Evolutionary conservation across 495 filamentous ascomycete genomes (phyloP), one percentile per base, ranked within the genome.

Genomic region (Monascus purpureus): DNA sequence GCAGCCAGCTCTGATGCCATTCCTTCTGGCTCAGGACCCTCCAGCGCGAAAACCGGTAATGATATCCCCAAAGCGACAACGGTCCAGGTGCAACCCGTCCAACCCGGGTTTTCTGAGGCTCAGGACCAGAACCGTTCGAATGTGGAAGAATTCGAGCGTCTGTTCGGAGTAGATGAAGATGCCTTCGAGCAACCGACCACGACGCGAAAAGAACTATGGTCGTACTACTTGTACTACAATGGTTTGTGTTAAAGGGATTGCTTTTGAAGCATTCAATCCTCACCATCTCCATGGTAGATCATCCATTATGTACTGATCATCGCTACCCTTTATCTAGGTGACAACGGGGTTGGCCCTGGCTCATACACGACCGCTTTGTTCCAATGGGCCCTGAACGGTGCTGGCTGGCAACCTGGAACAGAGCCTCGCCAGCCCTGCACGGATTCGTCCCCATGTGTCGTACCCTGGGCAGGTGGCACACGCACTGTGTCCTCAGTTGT

Each of bases 211-310:
- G 63, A 67, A 33, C 41, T 67, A 1, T 67, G 61, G 63, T 55
- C 60, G 2, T 67, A 67, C 32, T 67, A 67, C 37, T 57, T 67
- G 9, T 62, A 65, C 31, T 58, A 59, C 29, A 58, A 67, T 30
- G 63, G 59, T 13, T 5, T 19, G 8, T 18, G 3, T 18, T 4
- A 3, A 11, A 5, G 16, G 13, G 6, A 3, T 16, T 6, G 6
- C 3, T 30, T 4, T 30, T 14, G 18, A n/a, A n/a, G n/a, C n/a
- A n/a, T n/a, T n/a, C n/a, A n/a, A n/a, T n/a, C n/a, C n/a, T n/a
- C n/a, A n/a, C n/a, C n/a, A n/a, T n/a, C n/a, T 20, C 6, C 16
- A 31, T 6, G 11, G 26, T 6, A 6, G 14, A 6, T 28, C 11
- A 6, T 12, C 4, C 6, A 28, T 5, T 6, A 12, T 4, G n/a